Conservation (phyloP, 75 land plant genomes). For the Picea sitchensis region DNA sequence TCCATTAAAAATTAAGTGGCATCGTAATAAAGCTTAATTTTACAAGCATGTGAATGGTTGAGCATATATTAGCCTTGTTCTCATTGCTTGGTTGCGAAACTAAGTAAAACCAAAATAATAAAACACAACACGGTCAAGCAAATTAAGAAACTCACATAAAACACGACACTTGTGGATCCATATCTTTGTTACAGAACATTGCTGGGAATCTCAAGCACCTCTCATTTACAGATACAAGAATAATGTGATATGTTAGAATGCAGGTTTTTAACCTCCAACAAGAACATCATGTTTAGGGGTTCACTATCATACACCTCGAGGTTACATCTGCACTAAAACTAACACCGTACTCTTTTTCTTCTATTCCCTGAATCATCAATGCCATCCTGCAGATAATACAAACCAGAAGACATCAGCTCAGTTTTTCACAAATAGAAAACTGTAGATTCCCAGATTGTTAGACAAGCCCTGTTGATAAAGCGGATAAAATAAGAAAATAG, state of each 20-base stretch:
- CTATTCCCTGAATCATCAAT: slow-evolving; percentile 6
- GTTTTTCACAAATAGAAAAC: background rate
- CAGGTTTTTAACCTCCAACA: too few relatives aligned
- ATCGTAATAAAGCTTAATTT: too few relatives aligned
- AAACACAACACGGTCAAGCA: background rate
- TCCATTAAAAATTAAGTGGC: too few relatives aligned
- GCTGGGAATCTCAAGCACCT: background rate
- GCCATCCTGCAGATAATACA: slow-evolving; percentile 5
- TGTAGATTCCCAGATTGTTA: background rate
- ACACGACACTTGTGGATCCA: background rate
- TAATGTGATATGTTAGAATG: too few relatives aligned
- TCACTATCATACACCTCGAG: slow-evolving; percentile 10
- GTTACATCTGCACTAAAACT: slow-evolving; percentile 5
- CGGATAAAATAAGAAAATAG: background rate
- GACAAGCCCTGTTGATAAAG: background rate
- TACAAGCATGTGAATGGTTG: too few relatives aligned
- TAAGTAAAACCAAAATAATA: background rate
- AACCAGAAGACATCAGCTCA: background rate
- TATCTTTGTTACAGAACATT: slow-evolving; percentile 9
- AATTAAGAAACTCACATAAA: slow-evolving; percentile 7
- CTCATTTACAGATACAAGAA: background rate
- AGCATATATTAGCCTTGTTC: slow-evolving; percentile 5
- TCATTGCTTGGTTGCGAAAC: slow-evolving; percentile 2
- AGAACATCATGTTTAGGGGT: background rate
- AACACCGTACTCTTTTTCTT: slow-evolving; percentile 6